Evolutionary conservation across 192 early-diverging fungal genomes (phyloP).

Genomic region (Entomortierella chlamydospora): DNA sequence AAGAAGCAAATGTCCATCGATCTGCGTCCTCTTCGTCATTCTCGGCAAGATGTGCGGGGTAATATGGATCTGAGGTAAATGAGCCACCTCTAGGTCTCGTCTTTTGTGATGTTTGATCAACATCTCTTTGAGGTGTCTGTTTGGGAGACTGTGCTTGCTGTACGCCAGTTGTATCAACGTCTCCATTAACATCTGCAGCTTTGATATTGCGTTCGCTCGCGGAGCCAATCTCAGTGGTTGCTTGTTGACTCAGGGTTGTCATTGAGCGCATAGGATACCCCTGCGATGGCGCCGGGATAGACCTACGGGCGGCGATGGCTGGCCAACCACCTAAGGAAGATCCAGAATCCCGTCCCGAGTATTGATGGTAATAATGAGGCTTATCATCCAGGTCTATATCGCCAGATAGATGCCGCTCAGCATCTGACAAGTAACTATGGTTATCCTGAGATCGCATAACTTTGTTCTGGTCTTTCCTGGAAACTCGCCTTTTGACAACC

Average conservation of each 20-base stretch:
- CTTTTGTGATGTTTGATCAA: not conserved
- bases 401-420: conserved; percentile 11
- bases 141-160: not conserved
- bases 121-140: not conserved
- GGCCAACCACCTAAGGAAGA: conserved; percentile 1
- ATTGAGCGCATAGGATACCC: conserved; percentile 45
- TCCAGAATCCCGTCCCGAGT: not conserved
- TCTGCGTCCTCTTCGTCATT: conserved; percentile 54
- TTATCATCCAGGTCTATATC: conserved; percentile 34
- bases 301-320: conserved; percentile 4
- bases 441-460: not conserved
- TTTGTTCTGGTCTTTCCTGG: not conserved
- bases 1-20: conserved; percentile 55
- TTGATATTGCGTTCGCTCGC: not conserved
- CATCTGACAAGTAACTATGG: conserved; percentile 8
- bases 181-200: not conserved
- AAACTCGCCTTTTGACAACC: conserved; percentile 20
- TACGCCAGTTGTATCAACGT: not conserved
- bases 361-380: conserved; percentile 8
- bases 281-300: not conserved
- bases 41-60: conserved; percentile 33
- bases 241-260: not conserved
- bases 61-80: conserved; percentile 23
- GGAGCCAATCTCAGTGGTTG: not conserved
- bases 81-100: conserved; percentile 12